phyloP scores from a whole-genome alignment of 108 stramenopile species.

The Asterionellopsis glacialis region DNA sequence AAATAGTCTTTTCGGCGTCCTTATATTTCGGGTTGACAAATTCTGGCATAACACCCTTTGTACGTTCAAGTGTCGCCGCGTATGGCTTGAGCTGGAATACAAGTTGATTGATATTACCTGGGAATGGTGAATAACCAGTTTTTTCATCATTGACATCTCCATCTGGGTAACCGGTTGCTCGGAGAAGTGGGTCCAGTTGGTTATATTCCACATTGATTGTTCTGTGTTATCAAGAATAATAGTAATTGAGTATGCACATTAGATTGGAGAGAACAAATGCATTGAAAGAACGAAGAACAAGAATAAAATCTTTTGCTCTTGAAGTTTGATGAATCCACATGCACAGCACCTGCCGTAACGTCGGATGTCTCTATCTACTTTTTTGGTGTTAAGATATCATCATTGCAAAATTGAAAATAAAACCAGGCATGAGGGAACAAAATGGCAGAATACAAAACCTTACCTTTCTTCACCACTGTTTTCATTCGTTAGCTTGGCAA shows the following conservation, averaged over 20 bases:
- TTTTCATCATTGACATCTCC: constrained; percentile 89
- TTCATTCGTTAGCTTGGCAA: constrained; percentile 79
- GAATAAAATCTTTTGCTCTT: neutral
- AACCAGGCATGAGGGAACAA: neutral
- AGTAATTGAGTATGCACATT: neutral
- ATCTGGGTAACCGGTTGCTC: constrained; percentile 70
- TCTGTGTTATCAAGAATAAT: constrained; percentile 18
- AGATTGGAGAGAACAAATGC: neutral
- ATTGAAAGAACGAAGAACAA: neutral
- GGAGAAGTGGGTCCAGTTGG: constrained; percentile 92
- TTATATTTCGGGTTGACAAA: constrained; percentile 99
- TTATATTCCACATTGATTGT: constrained; percentile 98
- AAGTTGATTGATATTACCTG: constrained; percentile 96
- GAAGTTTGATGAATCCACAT: no score
- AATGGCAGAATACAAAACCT: constrained; percentile 4
- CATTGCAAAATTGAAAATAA: constrained; percentile 6
- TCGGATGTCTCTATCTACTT: constrained; percentile 7
- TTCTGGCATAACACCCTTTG: constrained; percentile 82
- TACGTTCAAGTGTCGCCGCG: constrained; percentile 64
- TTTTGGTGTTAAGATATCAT: neutral
- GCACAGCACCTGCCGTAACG: neutral
- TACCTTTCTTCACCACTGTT: constrained; percentile 35
- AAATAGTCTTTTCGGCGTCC: constrained; percentile 86
- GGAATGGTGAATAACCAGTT: constrained; percentile 93
- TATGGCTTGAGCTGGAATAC: constrained; percentile 88